A percentile compares a stretch with the other conserved stretches of the same genome.
These are phyloP conservation scores for Hypoxylon sp. DNA, from an alignment of 2,329 filamentous ascomycete genomes.

Conservation along the genomic window DNA sequence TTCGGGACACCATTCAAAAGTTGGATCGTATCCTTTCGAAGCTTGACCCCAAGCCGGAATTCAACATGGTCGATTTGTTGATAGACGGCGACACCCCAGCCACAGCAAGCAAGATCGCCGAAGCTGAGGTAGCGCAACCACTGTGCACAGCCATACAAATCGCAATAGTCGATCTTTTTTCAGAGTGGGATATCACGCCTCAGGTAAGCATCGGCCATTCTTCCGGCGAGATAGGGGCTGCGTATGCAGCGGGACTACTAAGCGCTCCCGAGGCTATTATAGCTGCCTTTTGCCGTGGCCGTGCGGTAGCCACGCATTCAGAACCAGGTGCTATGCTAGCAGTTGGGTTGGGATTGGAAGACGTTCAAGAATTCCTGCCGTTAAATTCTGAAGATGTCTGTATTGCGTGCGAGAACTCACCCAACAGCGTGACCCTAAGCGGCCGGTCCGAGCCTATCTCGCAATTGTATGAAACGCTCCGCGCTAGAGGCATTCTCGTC, in stretches of 20 bases:
- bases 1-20: slow-evolving; percentile 18
- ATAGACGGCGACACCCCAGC: slow-evolving; percentile 13
- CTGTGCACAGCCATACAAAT: slow-evolving; percentile 62
- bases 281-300: slow-evolving; percentile 45
- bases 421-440: slow-evolving; percentile 61
- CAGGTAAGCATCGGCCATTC: slow-evolving; percentile 54
- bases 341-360: slow-evolving; percentile 46
- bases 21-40: slow-evolving; percentile 23
- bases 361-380: slow-evolving; percentile 26
- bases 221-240: slow-evolving; percentile 59
- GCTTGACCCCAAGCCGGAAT: slow-evolving; percentile 22
- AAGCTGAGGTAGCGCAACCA: slow-evolving; percentile 46
- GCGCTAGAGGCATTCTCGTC: slow-evolving; percentile 60
- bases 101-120: slow-evolving; percentile 23
- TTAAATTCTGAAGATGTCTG: slow-evolving; percentile 50
- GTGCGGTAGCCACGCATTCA: slow-evolving; percentile 26
- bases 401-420: slow-evolving; percentile 56
- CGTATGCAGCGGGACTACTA: slow-evolving; percentile 51
- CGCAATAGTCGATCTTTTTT: slow-evolving; percentile 56
- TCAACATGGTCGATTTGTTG: slow-evolving; percentile 28
- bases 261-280: slow-evolving; percentile 46
- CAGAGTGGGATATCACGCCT: slow-evolving; percentile 51
- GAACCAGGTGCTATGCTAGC: slow-evolving; percentile 49
- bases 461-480: slow-evolving; percentile 54
- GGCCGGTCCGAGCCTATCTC: slow-evolving; percentile 59